Percentiles rank a stretch among this genome's conserved stretches.
These are phyloP conservation scores for Alternaria dauci DNA, from an alignment of 2,329 filamentous ascomycete species.

Conservation along the genomic window DNA sequence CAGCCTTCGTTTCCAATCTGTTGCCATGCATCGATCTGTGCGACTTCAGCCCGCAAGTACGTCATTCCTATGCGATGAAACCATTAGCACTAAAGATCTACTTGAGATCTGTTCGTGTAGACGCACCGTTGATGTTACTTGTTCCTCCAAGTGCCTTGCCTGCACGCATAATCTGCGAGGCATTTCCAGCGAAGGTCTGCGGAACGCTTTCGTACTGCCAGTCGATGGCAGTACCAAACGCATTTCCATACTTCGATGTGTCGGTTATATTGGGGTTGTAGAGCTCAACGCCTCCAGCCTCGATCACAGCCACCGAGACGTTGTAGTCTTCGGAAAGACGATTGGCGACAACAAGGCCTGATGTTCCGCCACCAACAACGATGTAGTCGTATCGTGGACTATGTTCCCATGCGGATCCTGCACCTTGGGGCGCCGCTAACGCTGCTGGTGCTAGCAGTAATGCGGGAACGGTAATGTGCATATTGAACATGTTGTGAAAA, in stretches of 20 bases:
- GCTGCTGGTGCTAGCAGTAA: neutral
- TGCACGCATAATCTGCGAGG: neutral
- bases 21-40: conserved; percentile 3
- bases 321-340: conserved; percentile 2
- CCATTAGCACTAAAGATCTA: neutral
- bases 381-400: conserved; percentile 3
- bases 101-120: neutral
- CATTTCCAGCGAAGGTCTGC: neutral
- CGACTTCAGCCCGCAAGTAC: neutral
- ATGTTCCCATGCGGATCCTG: neutral
- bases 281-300: conserved; percentile 1
- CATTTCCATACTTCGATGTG: conserved; percentile 1
- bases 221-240: neutral
- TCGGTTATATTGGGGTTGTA: conserved; percentile 3
- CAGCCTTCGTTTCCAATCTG: conserved; percentile 2
- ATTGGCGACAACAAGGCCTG: conserved; percentile 2
- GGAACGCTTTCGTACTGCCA: conserved; percentile 6
- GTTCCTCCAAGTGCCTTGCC: conserved; percentile 1
- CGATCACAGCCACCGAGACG: conserved; percentile 2
- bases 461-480: neutral
- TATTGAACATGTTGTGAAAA: neutral
- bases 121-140: conserved; percentile 6
- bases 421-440: neutral
- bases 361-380: neutral
- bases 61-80: neutral